Conservation (phyloP, 306 rosid genomes). For the Gastrolobium villosum region DNA sequence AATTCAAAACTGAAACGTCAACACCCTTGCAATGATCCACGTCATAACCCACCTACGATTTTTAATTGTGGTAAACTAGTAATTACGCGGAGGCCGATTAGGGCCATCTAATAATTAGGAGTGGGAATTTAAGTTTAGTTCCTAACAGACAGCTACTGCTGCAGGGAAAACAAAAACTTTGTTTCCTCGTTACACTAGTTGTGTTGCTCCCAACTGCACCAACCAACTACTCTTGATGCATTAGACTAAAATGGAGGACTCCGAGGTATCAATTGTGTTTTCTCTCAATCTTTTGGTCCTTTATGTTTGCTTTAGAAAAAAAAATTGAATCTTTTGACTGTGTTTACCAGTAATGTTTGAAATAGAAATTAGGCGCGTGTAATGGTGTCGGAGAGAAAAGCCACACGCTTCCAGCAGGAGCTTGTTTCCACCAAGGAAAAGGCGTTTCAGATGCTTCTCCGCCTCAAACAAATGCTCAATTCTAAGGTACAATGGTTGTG, state of each 20-base stretch:
- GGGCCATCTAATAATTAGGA: conserved; percentile 39
- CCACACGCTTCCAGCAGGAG: conserved; percentile 67
- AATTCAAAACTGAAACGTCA: too few species aligned
- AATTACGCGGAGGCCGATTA: background rate
- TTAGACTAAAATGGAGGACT: conserved; percentile 48
- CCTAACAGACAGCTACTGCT: conserved; percentile 61
- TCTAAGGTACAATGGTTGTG: conserved; percentile 62
- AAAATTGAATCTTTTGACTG: background rate
- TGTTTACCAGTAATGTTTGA: too few species aligned
- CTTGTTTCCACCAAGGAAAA: conserved; percentile 68
- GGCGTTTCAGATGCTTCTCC: conserved; percentile 76
- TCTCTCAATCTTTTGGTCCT: too few species aligned
- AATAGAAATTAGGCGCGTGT: conserved; percentile 81
- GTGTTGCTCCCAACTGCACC: background rate
- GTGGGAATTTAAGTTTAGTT: conserved; percentile 56
- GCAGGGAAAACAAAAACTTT: conserved; percentile 47
- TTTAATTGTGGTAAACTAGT: conserved; percentile 43
- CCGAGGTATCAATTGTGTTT: conserved; percentile 44
- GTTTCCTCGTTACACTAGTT: conserved; percentile 35
- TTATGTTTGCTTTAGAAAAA: background rate
- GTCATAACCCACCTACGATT: conserved; percentile 18
- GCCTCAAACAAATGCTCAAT: conserved; percentile 81
- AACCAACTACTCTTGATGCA: conserved; percentile 5
- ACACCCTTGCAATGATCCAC: too few species aligned
- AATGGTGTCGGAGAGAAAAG: conserved; percentile 76